These are phyloP conservation scores for Vitis amurensis DNA, from an alignment of 164 flowering plant genomes.

Conservation along the genomic window DNA sequence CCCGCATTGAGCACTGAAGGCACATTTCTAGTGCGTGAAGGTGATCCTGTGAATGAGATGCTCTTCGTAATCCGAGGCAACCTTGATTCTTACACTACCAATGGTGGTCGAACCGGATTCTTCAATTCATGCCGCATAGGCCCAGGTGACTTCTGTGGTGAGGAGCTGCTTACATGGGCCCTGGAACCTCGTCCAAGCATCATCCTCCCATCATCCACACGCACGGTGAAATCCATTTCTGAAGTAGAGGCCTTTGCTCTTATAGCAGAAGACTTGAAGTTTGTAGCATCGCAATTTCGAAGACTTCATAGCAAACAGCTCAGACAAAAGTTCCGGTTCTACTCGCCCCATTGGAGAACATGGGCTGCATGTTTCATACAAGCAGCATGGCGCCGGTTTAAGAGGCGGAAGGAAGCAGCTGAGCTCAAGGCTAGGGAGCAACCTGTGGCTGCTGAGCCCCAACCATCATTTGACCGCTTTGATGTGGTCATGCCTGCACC, in stretches of 20 bases:
- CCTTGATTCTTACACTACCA: constrained; percentile 87
- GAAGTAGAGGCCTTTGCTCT: constrained; percentile 93
- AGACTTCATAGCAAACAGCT: constrained; percentile 84
- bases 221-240: constrained; percentile 74
- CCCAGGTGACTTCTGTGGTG: constrained; percentile 93
- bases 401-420: constrained; percentile 42
- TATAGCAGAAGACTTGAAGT: constrained; percentile 74
- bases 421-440: constrained; percentile 48
- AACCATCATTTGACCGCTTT: not conserved
- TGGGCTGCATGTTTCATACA: constrained; percentile 95
- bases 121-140: constrained; percentile 82
- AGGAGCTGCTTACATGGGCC: constrained; percentile 93
- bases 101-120: constrained; percentile 93
- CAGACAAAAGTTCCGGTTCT: constrained; percentile 79
- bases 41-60: constrained; percentile 94
- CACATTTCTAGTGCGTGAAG: constrained; percentile 78
- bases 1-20: constrained; percentile 79
- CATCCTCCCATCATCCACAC: constrained; percentile 80
- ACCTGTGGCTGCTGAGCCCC: constrained; percentile 9
- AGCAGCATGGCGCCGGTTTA: constrained; percentile 79
- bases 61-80: constrained; percentile 86
- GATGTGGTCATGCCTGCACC: not conserved
- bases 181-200: constrained; percentile 71
- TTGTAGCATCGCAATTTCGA: constrained; percentile 83
- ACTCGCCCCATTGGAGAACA: constrained; percentile 89